Base-by-base conservation (phyloP, 805 yeast genomes). In the Lipomyces anomalus region DNA sequence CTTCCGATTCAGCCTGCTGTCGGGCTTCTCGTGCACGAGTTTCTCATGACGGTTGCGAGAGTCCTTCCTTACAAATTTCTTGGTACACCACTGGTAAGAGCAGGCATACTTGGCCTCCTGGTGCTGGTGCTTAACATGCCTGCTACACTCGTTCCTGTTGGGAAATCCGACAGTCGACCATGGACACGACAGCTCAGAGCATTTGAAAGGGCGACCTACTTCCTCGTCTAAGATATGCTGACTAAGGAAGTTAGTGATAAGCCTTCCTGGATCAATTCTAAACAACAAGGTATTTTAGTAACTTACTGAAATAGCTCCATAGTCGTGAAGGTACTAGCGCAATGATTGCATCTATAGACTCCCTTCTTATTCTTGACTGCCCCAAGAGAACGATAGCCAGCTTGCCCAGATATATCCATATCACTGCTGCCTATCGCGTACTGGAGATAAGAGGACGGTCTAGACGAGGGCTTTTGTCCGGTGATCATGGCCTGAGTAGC, bases 101-200 rank as follows among this genome's bases (percentile, higher is more conserved):
- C 66, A 59, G 24, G 40, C 37, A 36, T 42, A 53, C 24, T 32
- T 47, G 26, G 51, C 49, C 9, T 42, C 43, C 22, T 36, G 47
- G 59, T 65, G 61, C 58, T 63, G 55, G 51, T 50, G 43, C 55
- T 57, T 48, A 40, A 51, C 43, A 48, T 68, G 73, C 3, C 73
- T 57, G 26, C 57, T 55, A 43, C 68, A 55, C 53, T 68, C 72
- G 45, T 67, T 57, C 17, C 59, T 52, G 46, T 61, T 64, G 40
- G 59, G 56, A 49, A 68, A 70, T 1, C 75, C 75, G 22, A 71
- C 65, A 11, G 64, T 52, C 23, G 61, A 60, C 74, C 73, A 71
- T 3, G 73, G 72, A 33, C 75, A 71, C 5, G 52, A 56, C 4
- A 48, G 42, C 16, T 59, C 52, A 1, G 61, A 53, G 49, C 75